Evolutionary conservation across 805 yeast species (phyloP), one percentile per base, ranked within the genome.

Genomic region (Suhomyces xylopsoci): DNA sequence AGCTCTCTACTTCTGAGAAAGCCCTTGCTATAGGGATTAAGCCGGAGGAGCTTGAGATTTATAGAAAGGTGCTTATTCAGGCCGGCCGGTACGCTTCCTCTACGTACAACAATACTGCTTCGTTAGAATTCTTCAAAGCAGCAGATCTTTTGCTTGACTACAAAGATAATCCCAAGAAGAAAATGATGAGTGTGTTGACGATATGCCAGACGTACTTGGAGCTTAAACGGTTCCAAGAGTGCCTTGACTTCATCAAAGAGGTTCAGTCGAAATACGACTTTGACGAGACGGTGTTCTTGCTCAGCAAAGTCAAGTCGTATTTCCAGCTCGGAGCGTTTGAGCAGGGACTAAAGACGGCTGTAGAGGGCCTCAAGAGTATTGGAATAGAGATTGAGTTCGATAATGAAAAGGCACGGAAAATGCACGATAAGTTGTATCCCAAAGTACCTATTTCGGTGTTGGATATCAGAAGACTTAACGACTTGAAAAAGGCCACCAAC

Each of bases 71-170:
- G 5, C 59, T 80, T 41, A 64, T 73, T 3, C 65, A 67, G 19
- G 81, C 83, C 0, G 82, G 82, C 1, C 66, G 68, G 48, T 66
- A 66, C 51, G 79, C 82, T 0, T 73, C 75, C 45, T 71, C 74
- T 9, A 70, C 76, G 9, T 76, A 71, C 47, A 81, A 78, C 55
- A 68, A 74, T 52, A 63, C 61, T 25, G 61, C 73, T 42, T 76
- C 83, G 0, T 63, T 78, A 30, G 55, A 60, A n/a, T 78, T 70
- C 52, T 74, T 78, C 45, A 62, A 65, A 19, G 64, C 69, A 1
- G 75, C 81, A 0, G 61, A 63, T 40, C 53, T 54, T 4, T 65
- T 73, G 42, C 60, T 70, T 4, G 30, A 20, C 30, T 17, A 20
- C 24, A 43, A 55, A 5, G 44, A 50, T 3, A 69, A 64, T 26